Conservation (phyloP, 176 grass and related monocot genomes). For the Raddia guianensis region DNA sequence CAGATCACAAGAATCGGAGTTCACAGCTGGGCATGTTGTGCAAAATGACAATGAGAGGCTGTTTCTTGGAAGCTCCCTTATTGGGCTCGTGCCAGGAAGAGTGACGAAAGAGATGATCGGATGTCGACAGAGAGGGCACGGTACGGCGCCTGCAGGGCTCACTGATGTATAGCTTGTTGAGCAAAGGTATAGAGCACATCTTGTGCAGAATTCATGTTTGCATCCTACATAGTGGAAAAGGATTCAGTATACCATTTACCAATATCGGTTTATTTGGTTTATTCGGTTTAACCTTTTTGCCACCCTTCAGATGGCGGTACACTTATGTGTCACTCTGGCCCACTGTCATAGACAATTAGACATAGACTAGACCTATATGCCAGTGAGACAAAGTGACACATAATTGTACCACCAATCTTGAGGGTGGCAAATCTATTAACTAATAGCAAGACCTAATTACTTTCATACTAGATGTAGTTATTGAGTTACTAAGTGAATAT, state of each 20-base stretch:
- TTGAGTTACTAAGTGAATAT: conserved; percentile 9
- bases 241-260: background rate
- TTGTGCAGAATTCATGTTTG: conserved; percentile 99
- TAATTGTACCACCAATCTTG: too few species aligned
- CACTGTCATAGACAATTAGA: too few species aligned
- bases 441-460: background rate
- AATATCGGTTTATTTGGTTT: background rate
- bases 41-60: conserved; percentile 84
- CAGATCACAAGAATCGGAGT: conserved; percentile 51
- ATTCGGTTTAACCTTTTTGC: too few species aligned
- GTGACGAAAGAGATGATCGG: conserved; percentile 65
- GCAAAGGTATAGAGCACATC: conserved; percentile 88
- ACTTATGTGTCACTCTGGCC: too few species aligned
- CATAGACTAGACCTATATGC: too few species aligned
- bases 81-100: conserved; percentile 66
- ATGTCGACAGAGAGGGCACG: conserved; percentile 83
- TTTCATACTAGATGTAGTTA: background rate
- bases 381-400: too few species aligned
- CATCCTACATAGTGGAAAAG: conserved; percentile 58
- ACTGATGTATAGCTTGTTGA: conserved; percentile 73
- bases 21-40: conserved; percentile 73
- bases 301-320: too few species aligned
- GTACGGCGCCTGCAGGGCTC: conserved; percentile 67
- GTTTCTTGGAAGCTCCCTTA: conserved; percentile 60
- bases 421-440: background rate